phyloP scores from a whole-genome alignment of 805 yeast genomes.

The Suhomyces tanzawaensis region DNA sequence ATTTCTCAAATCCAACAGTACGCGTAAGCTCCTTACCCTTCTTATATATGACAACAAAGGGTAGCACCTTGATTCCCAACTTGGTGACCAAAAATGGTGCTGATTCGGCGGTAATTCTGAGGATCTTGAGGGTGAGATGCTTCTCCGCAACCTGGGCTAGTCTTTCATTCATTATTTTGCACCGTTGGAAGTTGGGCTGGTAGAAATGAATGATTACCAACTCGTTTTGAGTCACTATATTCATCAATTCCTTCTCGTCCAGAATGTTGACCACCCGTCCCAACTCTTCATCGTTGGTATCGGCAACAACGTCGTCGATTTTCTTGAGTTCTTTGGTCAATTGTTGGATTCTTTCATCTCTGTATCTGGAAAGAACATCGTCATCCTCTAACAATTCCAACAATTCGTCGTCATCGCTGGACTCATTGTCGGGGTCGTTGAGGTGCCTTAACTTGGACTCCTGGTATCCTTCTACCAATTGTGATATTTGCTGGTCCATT shows the following conservation, averaged over 20 bases:
- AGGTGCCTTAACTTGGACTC: conserved; percentile 31
- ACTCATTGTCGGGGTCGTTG: conserved; percentile 8
- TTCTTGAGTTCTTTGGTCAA: conserved; percentile 44
- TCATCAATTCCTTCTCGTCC: conserved; percentile 59
- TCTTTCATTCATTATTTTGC: conserved; percentile 55
- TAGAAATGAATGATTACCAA: conserved; percentile 59
- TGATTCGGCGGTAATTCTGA: conserved; percentile 55
- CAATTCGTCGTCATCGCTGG: conserved; percentile 12
- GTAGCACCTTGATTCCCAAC: conserved; percentile 63
- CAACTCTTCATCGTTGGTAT: conserved; percentile 33
- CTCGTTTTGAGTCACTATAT: conserved; percentile 42
- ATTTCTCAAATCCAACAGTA: conserved; percentile 66
- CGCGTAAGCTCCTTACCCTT: conserved; percentile 59
- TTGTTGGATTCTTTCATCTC: conserved; percentile 65
- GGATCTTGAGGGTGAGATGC: conserved; percentile 54
- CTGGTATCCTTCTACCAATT: conserved; percentile 45
- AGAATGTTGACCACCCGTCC: conserved; percentile 43
- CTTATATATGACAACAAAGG: conserved; percentile 62
- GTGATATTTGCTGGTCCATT: conserved; percentile 34
- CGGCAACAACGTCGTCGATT: conserved; percentile 26
- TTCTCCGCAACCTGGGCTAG: conserved; percentile 47
- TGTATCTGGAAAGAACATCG: conserved; percentile 44
- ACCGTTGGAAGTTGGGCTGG: conserved; percentile 58
- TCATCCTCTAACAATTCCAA: conserved; percentile 45
- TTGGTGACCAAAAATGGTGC: conserved; percentile 73